These are phyloP conservation scores for Komagataea norvegica DNA, from an alignment of 1,139 yeast species.

Conservation along the genomic window DNA sequence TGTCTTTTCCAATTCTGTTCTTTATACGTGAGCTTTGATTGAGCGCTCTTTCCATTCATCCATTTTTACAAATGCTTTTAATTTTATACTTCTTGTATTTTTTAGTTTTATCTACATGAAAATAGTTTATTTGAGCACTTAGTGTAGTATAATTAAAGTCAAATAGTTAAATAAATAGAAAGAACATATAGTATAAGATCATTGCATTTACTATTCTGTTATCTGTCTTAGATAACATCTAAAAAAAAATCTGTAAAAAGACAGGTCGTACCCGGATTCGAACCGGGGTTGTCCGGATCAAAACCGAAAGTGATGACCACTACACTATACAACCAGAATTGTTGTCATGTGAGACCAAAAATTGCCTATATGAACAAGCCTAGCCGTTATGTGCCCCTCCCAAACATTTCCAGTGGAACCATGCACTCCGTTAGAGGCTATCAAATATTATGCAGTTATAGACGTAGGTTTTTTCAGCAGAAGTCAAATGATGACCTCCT, in stretches of 20 bases:
- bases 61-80: slow-evolving; percentile 2
- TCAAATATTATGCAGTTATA: no score
- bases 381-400: no score
- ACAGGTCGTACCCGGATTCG: slow-evolving; percentile 92
- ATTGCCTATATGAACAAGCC: no score
- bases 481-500: no score
- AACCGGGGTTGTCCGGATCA: slow-evolving; percentile 90
- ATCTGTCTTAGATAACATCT: background rate
- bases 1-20: background rate
- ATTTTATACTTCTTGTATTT: slow-evolving; percentile 2
- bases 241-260: slow-evolving; percentile 27
- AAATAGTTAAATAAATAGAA: no score
- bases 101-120: background rate
- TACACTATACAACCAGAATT: slow-evolving; percentile 55
- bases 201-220: background rate
- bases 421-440: no score
- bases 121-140: no score
- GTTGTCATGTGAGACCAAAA: no score
- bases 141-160: no score
- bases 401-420: no score
- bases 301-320: slow-evolving; percentile 66
- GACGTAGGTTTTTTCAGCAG: no score
- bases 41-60: slow-evolving; percentile 3
- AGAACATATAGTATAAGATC: no score
- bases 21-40: background rate